Evolutionary conservation across 2,329 filamentous ascomycete genomes (phyloP), one percentile per base, ranked within the genome.

Genomic region (Aspergillus cejpii): DNA sequence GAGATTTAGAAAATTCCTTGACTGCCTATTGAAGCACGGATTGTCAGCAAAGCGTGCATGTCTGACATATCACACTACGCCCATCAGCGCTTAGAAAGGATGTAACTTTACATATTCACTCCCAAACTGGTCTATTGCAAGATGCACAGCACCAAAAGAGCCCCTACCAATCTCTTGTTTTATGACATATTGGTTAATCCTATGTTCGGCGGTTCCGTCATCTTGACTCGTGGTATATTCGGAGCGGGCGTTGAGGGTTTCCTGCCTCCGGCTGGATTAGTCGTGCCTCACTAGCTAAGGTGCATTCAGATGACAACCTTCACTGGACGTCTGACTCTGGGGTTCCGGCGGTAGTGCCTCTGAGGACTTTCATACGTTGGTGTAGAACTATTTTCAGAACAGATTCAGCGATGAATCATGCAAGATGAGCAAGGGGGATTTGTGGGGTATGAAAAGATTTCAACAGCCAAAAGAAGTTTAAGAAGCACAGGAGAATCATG

Each of bases 1-100:
- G 82, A 2, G 87, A 81, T 64, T 98, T 98, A 48, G 91, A 97
- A 68, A 98, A 97, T 62, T 97, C 90, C 68, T 98, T 98, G 62
- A 97, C 81, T 46, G 92, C 91, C 90, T 95, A 61, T 15, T 47
- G 40, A 44, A 38, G 42, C 42, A 17, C 2, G 42, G 6, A 8
- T 11, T 28, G 40, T 48, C 28, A 50, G 43, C 21, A 49, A 55
- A 51, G 47, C 50, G 44, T 31, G 27, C 51, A 56, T 47, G 46
- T 41, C 27, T 17, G 1, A 14, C 14, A 39, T n/a, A n/a, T n/a
- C n/a, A n/a, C n/a, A n/a, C n/a, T n/a, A n/a, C 7, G 15, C 15
- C 5, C 14, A 11, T 15, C 17, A 5, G 17, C 15, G 31, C 10
- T 6, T 34, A 15, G 3, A 15, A 34, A 34, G 15, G 31, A 19